Evolutionary conservation across 805 yeast species (phyloP).

Genomic region (Cyberlindnera mycetangii): DNA sequence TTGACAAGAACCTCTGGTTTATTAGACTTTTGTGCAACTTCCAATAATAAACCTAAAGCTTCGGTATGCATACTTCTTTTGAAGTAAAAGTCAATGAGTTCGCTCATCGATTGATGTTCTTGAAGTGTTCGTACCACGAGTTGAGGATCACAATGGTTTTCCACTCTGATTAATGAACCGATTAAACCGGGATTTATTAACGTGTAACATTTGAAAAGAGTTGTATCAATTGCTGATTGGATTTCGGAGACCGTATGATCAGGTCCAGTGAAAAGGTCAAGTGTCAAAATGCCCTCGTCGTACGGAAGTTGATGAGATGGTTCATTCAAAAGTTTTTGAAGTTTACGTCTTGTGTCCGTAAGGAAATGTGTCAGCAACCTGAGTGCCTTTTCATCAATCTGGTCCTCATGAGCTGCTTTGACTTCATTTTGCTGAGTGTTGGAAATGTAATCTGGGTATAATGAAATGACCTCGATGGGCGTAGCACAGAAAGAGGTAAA

Average conservation of each 20-base stretch:
- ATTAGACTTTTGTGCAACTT: slow-evolving; percentile 23
- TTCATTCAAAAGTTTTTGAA: slow-evolving; percentile 29
- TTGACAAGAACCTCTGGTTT: slow-evolving; percentile 33
- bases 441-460: slow-evolving; percentile 39
- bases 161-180: slow-evolving; percentile 77
- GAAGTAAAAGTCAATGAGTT: slow-evolving; percentile 73
- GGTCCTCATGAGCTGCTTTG: too few species aligned
- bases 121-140: slow-evolving; percentile 56
- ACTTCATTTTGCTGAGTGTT: slow-evolving; percentile 15
- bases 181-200: slow-evolving; percentile 67
- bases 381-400: slow-evolving; percentile 6
- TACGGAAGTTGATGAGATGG: slow-evolving; percentile 12
- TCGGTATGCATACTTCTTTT: slow-evolving; percentile 59
- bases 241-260: slow-evolving; percentile 35
- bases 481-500: slow-evolving; percentile 58
- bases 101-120: slow-evolving; percentile 50
- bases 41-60: slow-evolving; percentile 61
- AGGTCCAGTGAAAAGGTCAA: slow-evolving; percentile 19
- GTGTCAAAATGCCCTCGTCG: slow-evolving; percentile 14
- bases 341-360: slow-evolving; percentile 48
- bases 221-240: slow-evolving; percentile 61
- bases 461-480: slow-evolving; percentile 47
- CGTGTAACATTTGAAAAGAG: slow-evolving; percentile 72
- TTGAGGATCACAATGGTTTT: slow-evolving; percentile 67
- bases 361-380: slow-evolving; percentile 37